Base-by-base conservation (phyloP, 2,329 filamentous ascomycete genomes). In the Cercospora canescens region DNA sequence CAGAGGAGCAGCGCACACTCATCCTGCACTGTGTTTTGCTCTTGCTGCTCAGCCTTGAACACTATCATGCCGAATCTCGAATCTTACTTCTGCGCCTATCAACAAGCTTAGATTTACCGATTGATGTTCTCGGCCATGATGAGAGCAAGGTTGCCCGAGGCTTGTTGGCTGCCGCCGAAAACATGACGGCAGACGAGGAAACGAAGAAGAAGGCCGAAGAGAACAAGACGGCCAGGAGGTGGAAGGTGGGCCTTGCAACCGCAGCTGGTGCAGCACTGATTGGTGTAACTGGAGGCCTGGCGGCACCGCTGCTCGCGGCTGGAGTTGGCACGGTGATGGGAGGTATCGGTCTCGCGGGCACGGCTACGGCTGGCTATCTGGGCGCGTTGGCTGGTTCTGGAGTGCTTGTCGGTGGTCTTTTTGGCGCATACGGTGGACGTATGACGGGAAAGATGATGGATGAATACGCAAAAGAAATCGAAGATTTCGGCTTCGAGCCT, bases 401-500 rank as follows among this genome's bases (percentile, higher is more conserved):
- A 5, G 86, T 95, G 16, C 83, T 93, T 48, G 90, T 97, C 32
- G 94, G 94, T 16, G 88, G 91, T 39, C 81, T 98, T 41, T 97
- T 98, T 74, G 95, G 95, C 8, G 92, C 95, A n/a, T 97, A 96
- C 75, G 91, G 91, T 50, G 89, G 90, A 1, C 87, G 89, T 37
- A 94, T 96, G 84, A 91, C 91, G 0, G 88, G 89, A 60, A 90
- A 93, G 76, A 92, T 94, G 84, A 91, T 97, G 84, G 92, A 97
- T 70, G 85, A 89, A n/a, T 96, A 96, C 76, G 87, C 91, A 11
- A 89, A 88, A 71, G 93, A 97, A 70, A 89, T 98, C 16, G 88
- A 92, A 72, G 94, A 98, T 75, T 96, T 97, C 78, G 92, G 88
- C 0, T 92, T 98, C 73, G 79, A 97, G 11, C 91, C 93, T 0